Conservation (phyloP, 768 basidiomycete genomes). For the Mycena rosella region DNA sequence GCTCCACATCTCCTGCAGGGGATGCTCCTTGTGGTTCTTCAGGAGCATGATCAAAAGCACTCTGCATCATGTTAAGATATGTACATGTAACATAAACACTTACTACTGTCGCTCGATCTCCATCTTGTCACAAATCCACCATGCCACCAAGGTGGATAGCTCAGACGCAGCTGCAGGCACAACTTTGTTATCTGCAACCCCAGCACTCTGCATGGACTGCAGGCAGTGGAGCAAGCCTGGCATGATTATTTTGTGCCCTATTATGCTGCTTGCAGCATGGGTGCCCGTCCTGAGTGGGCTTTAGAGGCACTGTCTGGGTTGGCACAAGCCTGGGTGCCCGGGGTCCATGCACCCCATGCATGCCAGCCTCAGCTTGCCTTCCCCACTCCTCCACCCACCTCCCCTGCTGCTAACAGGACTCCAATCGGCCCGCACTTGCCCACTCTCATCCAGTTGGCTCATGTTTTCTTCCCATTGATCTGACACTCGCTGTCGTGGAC, state of each 20-base stretch:
- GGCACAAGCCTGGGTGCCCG: neutral
- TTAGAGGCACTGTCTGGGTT: neutral
- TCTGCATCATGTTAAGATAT: neutral
- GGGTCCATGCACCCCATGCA: neutral
- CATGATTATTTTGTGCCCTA: neutral
- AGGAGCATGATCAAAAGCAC: conserved; percentile 7
- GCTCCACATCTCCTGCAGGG: conserved; percentile 10
- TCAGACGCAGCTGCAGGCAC: too few relatives aligned
- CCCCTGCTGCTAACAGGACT: too few relatives aligned
- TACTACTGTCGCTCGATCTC: too few relatives aligned
- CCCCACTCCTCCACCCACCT: neutral
- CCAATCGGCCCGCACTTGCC: neutral
- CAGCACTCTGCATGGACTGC: neutral
- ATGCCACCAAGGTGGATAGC: neutral
- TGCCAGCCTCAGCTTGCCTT: neutral
- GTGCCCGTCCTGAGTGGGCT: neutral
- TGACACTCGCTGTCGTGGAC: neutral
- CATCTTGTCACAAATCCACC: conserved; percentile 22
- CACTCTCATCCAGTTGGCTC: neutral
- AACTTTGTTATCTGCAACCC: neutral
- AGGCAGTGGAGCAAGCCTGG: neutral
- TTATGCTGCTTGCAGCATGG: neutral
- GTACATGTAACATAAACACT: neutral
- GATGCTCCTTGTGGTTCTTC: conserved; percentile 6
- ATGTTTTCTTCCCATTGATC: neutral